Conservation (phyloP, 495 filamentous ascomycete species). For the Astrothelium macrocarpum region DNA sequence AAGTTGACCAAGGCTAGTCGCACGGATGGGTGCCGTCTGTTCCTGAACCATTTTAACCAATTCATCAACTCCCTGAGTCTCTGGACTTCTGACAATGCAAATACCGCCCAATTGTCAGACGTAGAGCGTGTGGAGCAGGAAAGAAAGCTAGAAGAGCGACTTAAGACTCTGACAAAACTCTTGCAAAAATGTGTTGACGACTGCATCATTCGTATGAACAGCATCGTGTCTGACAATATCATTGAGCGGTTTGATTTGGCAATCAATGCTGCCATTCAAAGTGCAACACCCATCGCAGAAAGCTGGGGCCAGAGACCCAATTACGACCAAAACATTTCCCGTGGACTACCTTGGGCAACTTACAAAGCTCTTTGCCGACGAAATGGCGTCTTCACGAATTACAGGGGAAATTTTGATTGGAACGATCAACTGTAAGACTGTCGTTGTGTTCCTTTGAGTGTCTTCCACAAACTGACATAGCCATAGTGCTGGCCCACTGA, state of each 20-base stretch:
- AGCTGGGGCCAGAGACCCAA: constrained; percentile 40
- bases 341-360: constrained; percentile 46
- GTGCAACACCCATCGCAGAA: constrained; percentile 28
- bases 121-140: constrained; percentile 35
- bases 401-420: constrained; percentile 35
- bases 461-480: constrained; percentile 2
- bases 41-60: constrained; percentile 41
- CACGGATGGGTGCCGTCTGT: constrained; percentile 33
- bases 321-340: constrained; percentile 12
- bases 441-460: neutral
- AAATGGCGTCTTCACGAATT: constrained; percentile 34
- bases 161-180: constrained; percentile 18
- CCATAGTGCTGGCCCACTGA: constrained; percentile 40
- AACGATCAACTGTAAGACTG: constrained; percentile 36
- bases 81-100: constrained; percentile 41
- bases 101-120: constrained; percentile 34
- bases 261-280: constrained; percentile 9
- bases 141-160: constrained; percentile 32
- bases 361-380: constrained; percentile 55
- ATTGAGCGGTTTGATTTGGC: constrained; percentile 34
- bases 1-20: constrained; percentile 43
- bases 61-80: constrained; percentile 44
- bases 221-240: constrained; percentile 37
- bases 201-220: constrained; percentile 30
- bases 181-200: constrained; percentile 21